Evolutionary conservation across 768 basidiomycete species (phyloP).

Genomic region (Boletus fagicola): DNA sequence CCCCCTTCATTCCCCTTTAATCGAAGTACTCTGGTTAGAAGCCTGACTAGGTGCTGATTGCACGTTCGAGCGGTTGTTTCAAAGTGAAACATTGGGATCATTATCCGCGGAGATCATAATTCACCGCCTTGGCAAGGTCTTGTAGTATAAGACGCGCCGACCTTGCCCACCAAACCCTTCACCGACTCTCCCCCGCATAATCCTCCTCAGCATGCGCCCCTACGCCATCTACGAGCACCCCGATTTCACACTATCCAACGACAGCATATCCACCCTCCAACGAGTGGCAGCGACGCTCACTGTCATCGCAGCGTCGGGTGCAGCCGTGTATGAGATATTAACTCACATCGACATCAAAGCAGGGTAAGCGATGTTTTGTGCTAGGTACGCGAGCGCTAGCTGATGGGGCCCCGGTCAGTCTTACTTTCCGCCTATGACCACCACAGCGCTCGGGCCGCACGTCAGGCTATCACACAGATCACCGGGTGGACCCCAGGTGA

Average conservation of each 20-base stretch:
- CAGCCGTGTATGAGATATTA: constrained; percentile 33
- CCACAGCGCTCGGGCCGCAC: background rate
- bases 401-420: constrained; percentile 6
- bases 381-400: background rate
- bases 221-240: constrained; percentile 36
- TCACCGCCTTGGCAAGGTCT: background rate
- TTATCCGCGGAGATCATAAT: constrained; percentile 14
- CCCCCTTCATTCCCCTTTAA: background rate
- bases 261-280: constrained; percentile 23
- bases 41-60: background rate
- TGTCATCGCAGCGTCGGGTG: constrained; percentile 33
- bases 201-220: constrained; percentile 27
- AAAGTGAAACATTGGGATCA: constrained; percentile 12
- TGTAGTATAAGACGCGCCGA: constrained; percentile 5
- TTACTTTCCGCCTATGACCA: constrained; percentile 15
- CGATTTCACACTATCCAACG: constrained; percentile 30
- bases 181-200: background rate
- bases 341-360: constrained; percentile 11
- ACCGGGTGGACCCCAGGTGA: constrained; percentile 1
- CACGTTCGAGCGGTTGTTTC: background rate
- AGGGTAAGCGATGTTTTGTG: constrained; percentile 14
- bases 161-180: background rate
- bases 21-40: background rate
- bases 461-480: background rate
- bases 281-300: constrained; percentile 29